Evolutionary conservation across 148 eudicot species (phyloP).

Genomic region (Cornus florida): DNA sequence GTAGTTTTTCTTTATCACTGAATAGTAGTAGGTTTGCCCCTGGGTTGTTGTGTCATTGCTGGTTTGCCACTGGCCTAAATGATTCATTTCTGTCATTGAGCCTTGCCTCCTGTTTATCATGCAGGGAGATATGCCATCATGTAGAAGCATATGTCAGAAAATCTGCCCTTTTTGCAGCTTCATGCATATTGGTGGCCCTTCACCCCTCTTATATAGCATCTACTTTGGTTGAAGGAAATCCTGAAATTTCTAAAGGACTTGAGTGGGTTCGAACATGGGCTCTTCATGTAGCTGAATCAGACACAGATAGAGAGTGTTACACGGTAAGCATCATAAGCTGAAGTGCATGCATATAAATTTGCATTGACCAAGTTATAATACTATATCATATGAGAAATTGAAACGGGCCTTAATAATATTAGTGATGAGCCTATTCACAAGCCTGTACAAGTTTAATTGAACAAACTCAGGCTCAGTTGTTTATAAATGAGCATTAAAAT

Average conservation of each 20-base stretch:
- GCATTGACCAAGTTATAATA: too few species aligned
- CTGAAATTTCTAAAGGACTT: conserved; percentile 72
- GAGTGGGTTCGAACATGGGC: conserved; percentile 95
- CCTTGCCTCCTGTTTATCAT: conserved; percentile 14
- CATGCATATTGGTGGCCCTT: conserved; percentile 73
- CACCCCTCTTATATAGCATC: conserved; percentile 91
- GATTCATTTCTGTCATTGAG: background rate
- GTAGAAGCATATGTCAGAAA: conserved; percentile 85
- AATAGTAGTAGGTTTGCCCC: background rate
- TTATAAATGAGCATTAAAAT: too few species aligned
- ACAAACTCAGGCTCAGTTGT: too few species aligned
- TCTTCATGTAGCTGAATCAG: conserved; percentile 76
- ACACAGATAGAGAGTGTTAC: conserved; percentile 83
- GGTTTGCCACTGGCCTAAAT: background rate
- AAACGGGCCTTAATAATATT: too few species aligned
- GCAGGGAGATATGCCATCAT: conserved; percentile 79
- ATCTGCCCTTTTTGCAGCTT: conserved; percentile 86
- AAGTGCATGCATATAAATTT: background rate
- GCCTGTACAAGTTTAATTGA: too few species aligned
- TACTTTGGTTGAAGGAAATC: conserved; percentile 65
- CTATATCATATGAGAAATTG: too few species aligned
- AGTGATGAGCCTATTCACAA: too few species aligned
- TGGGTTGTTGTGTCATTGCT: background rate
- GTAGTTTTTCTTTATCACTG: background rate
- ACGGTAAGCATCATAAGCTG: conserved; percentile 45